A percentile compares a stretch with the other conserved stretches of the same genome.
These are phyloP conservation scores for Albugo candida DNA, from an alignment of 352 stramenopile species.

Conservation along the genomic window DNA sequence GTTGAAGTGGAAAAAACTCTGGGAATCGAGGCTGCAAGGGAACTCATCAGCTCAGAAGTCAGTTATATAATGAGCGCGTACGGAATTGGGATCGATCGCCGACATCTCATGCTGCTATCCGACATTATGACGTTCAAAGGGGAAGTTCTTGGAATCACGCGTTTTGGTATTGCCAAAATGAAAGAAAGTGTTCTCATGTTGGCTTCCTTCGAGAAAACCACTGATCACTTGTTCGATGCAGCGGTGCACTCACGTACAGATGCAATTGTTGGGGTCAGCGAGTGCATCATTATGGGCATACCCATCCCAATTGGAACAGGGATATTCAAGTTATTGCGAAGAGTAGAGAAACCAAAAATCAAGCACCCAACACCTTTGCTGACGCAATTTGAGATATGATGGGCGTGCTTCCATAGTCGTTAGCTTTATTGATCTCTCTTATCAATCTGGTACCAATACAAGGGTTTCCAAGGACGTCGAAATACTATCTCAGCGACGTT, in stretches of 20 bases:
- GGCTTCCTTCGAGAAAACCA: constrained; percentile 98
- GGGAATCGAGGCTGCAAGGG: constrained; percentile 95
- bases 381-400: too few species aligned
- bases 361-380: too few species aligned
- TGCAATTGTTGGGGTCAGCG: constrained; percentile 95
- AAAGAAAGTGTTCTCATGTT: constrained; percentile 99
- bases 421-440: too few species aligned
- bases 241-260: constrained; percentile 94
- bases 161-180: constrained; percentile 99
- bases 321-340: constrained; percentile 90
- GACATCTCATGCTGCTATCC: constrained; percentile 97
- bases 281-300: constrained; percentile 99
- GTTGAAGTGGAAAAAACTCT: constrained; percentile 93
- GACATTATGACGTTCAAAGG: constrained; percentile 99
- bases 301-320: constrained; percentile 96
- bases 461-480: too few species aligned
- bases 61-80: constrained; percentile 99
- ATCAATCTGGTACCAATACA: too few species aligned
- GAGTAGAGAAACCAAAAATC: constrained; percentile 47
- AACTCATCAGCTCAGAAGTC: constrained; percentile 94
- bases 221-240: constrained; percentile 99
- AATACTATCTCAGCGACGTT: too few species aligned
- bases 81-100: constrained; percentile 95
- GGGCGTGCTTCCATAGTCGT: too few species aligned
- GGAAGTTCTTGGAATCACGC: constrained; percentile 77